Base-by-base conservation (phyloP, 441 rosid genomes). In the Gossypium davidsonii region DNA sequence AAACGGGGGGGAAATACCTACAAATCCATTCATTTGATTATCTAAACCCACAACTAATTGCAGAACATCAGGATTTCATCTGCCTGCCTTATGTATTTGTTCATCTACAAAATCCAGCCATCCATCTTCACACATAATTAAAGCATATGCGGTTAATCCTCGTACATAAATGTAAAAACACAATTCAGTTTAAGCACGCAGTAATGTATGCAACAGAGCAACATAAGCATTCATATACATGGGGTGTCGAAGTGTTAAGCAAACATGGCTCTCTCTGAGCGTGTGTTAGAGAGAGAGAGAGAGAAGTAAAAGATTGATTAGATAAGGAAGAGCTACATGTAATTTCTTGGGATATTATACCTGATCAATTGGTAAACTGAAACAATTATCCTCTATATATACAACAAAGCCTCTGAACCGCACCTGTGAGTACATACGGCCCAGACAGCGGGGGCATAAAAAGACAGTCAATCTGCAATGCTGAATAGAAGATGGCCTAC, bases 381-480 rank as follows among this genome's bases (percentile, higher is more conserved):
- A 82, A 83, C 79, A 88, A 84, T 78, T 74, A 76, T 82, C 88
- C 88, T 76, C 82, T 76, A 72, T 88, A 86, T 89, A 78, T 88
- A 90, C 92, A 87, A 71, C 73, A 70, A 21, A 79, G 74, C 72
- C 87, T 77, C 88, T 57, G 77, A 80, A 84, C 56, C 44, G 67
- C 39, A 82, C 79, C 79, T 34, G 72, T 8, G 75, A 46, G 79
- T 37, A 73, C 48, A 42, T 68, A 71, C 55, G 53, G 78, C 66
- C 83, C 83, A 76, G 84, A 77, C 55, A 26, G 57, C 46, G 28
- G 66, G 78, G 76, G 74, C 51, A 81, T 77, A 78, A 73, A 69
- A 53, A 71, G 82, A 84, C 84, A 84, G 88, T 75, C 57, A 79
- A 74, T 56, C 63, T 70, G 72, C 72, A 70, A 60, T 69, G 72